These are phyloP conservation scores for Colletotrichum salicis DNA, from an alignment of 2,329 filamentous ascomycete species.

Conservation along the genomic window DNA sequence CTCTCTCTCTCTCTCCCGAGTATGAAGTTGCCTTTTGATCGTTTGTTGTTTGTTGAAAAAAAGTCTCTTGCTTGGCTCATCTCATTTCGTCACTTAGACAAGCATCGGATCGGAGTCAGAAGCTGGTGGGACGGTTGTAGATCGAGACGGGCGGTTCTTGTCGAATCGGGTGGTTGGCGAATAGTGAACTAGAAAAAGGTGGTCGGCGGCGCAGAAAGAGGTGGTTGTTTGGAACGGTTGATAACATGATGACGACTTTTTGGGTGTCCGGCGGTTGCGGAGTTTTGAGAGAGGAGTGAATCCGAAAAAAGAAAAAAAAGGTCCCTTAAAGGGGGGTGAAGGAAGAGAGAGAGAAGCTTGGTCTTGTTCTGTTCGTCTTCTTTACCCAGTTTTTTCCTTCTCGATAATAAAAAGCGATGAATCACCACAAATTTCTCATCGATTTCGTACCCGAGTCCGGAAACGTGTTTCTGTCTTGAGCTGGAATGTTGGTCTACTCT, in stretches of 20 bases:
- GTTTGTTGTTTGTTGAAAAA: slow-evolving; percentile 6
- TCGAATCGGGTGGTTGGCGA: background rate
- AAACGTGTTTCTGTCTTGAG: background rate
- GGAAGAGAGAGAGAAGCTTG: background rate
- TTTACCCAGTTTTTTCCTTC: background rate
- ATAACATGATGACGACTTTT: slow-evolving; percentile 1
- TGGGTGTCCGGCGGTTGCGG: background rate
- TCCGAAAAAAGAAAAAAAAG: background rate
- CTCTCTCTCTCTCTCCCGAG: background rate
- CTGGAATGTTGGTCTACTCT: background rate
- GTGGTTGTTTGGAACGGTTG: slow-evolving; percentile 17
- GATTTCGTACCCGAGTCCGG: background rate
- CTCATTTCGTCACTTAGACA: slow-evolving; percentile 30
- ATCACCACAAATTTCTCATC: background rate
- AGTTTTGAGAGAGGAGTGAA: background rate
- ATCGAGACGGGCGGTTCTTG: background rate
- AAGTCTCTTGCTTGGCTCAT: slow-evolving; percentile 18
- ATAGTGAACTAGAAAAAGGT: background rate
- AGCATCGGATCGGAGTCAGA: slow-evolving; percentile 31
- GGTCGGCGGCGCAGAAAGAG: slow-evolving; percentile 9
- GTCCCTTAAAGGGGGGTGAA: background rate
- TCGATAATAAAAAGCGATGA: background rate
- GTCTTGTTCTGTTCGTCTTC: slow-evolving; percentile 4
- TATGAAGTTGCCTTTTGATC: background rate
- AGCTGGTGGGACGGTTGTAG: slow-evolving; percentile 28